A percentile compares a stretch with the other conserved stretches of the same genome.
These are phyloP conservation scores for Vicia sativa DNA, from an alignment of 306 rosid genomes.

Conservation along the genomic window DNA sequence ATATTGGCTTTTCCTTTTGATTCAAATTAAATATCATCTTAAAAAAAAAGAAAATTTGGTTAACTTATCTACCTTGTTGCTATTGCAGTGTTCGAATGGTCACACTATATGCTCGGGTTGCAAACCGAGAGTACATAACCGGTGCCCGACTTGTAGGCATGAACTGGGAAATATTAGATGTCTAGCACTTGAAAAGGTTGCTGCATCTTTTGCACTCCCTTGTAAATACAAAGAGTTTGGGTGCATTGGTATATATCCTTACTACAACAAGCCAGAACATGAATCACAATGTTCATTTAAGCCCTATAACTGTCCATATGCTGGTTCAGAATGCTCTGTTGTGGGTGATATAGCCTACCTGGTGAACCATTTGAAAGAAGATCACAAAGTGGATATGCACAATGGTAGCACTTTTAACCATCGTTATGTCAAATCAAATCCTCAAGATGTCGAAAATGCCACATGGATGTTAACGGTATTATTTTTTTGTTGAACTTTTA, in stretches of 20 bases:
- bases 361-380: slow-evolving; percentile 82
- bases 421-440: slow-evolving; percentile 93
- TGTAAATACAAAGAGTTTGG: slow-evolving; percentile 87
- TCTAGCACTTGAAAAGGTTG: slow-evolving; percentile 93
- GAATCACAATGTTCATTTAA: slow-evolving; percentile 79
- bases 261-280: slow-evolving; percentile 90
- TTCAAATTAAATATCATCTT: not conserved
- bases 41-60: not conserved
- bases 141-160: slow-evolving; percentile 94
- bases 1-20: too few species aligned
- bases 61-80: slow-evolving; percentile 1
- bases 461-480: slow-evolving; percentile 98
- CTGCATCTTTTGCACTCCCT: slow-evolving; percentile 91
- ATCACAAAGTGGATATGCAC: slow-evolving; percentile 98
- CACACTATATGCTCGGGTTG: slow-evolving; percentile 92
- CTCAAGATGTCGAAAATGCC: slow-evolving; percentile 96
- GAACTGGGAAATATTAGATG: slow-evolving; percentile 96
- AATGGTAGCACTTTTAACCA: slow-evolving; percentile 93
- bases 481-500: slow-evolving; percentile 23
- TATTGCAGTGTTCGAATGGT: slow-evolving; percentile 89
- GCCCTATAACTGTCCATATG: slow-evolving; percentile 93
- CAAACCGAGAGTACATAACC: slow-evolving; percentile 94
- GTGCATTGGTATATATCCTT: slow-evolving; percentile 82
- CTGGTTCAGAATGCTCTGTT: slow-evolving; percentile 85
- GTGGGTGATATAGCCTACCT: slow-evolving; percentile 81